Evolutionary conservation across 768 basidiomycete genomes (phyloP).

Genomic region (Holtermannia corniformis): DNA sequence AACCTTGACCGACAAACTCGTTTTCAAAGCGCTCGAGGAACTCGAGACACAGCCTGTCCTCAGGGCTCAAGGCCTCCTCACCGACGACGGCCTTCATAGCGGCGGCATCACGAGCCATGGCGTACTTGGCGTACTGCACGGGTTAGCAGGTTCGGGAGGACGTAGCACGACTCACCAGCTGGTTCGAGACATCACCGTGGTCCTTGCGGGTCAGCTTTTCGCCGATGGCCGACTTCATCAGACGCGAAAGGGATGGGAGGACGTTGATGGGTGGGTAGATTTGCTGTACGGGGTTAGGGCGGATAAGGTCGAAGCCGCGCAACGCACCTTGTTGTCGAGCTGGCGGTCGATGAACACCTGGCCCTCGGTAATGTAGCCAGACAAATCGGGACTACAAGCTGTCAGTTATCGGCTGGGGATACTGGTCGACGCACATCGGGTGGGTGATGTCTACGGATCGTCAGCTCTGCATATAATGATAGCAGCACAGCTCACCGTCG

Average conservation of each 20-base stretch:
- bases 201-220: slow-evolving; percentile 95
- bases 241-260: slow-evolving; percentile 89
- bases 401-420: not conserved
- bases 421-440: slow-evolving; percentile 60
- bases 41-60: slow-evolving; percentile 93
- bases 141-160: not conserved
- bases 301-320: not conserved
- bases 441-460: slow-evolving; percentile 83
- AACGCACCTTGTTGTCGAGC: slow-evolving; percentile 57
- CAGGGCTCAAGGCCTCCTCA: slow-evolving; percentile 86
- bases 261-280: slow-evolving; percentile 99
- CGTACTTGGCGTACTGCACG: slow-evolving; percentile 87
- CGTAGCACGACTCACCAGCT: slow-evolving; percentile 56
- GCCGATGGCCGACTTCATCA: slow-evolving; percentile 99
- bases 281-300: slow-evolving; percentile 19
- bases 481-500: slow-evolving; percentile 58
- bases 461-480: not conserved
- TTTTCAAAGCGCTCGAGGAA: slow-evolving; percentile 97
- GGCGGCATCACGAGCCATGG: slow-evolving; percentile 92
- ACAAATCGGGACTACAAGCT: slow-evolving; percentile 55
- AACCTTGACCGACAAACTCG: slow-evolving; percentile 93
- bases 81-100: slow-evolving; percentile 99
- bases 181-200: slow-evolving; percentile 98
- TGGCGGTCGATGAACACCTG: slow-evolving; percentile 98
- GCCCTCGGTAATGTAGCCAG: slow-evolving; percentile 92